phyloP scores from a whole-genome alignment of 2,329 filamentous ascomycete genomes.

The Fusarium illudens region DNA sequence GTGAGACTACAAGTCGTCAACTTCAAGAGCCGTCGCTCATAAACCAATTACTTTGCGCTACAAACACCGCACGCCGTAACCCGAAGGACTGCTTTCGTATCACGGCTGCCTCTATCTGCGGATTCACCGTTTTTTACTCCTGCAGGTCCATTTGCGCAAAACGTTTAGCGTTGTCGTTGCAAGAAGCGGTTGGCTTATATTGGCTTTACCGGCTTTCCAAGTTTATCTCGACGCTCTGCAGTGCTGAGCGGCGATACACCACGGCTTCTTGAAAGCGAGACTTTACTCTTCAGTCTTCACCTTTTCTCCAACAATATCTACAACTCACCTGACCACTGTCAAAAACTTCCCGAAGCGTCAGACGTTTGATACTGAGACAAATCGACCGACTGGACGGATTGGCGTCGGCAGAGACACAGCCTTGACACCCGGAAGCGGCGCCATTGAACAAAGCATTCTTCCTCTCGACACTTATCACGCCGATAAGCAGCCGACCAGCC shows the following conservation, averaged over 20 bases:
- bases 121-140: slow-evolving; percentile 6
- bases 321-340: slow-evolving; percentile 17
- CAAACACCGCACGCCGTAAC: slow-evolving; percentile 14
- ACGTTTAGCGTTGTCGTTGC: slow-evolving; percentile 21
- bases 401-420: slow-evolving; percentile 5
- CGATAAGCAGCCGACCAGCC: slow-evolving; percentile 16
- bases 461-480: not conserved
- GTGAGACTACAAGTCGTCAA: not conserved
- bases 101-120: slow-evolving; percentile 5
- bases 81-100: slow-evolving; percentile 19
- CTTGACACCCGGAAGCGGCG: slow-evolving; percentile 23
- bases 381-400: slow-evolving; percentile 19
- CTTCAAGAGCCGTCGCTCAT: not conserved
- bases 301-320: slow-evolving; percentile 4
- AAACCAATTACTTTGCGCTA: slow-evolving; percentile 12
- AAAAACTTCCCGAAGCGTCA: slow-evolving; percentile 18
- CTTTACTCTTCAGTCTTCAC: slow-evolving; percentile 2
- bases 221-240: slow-evolving; percentile 17
- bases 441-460: slow-evolving; percentile 38
- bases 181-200: slow-evolving; percentile 9
- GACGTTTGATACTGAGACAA: slow-evolving; percentile 40
- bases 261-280: slow-evolving; percentile 2
- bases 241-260: slow-evolving; percentile 6
- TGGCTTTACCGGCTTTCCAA: slow-evolving; percentile 25
- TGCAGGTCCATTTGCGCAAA: slow-evolving; percentile 15